Evolutionary conservation across 1,139 yeast genomes (phyloP).

Genomic region (Scheffersomyces stambukii): DNA sequence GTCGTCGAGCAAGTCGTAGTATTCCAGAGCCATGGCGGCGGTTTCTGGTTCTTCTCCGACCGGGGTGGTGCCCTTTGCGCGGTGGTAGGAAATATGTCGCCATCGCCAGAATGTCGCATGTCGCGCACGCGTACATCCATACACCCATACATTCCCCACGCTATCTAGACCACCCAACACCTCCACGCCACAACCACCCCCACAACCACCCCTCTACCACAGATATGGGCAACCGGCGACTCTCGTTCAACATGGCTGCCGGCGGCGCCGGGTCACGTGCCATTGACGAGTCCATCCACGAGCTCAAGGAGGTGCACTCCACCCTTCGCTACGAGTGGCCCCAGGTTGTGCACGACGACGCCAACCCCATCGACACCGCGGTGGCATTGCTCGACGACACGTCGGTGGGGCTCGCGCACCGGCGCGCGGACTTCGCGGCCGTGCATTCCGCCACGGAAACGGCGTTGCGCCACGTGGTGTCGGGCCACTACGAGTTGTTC

Average conservation of each 20-base stretch:
- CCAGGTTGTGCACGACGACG: slow-evolving; percentile 28
- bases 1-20: no score
- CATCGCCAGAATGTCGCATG: no score
- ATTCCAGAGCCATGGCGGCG: no score
- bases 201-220: slow-evolving; percentile 2
- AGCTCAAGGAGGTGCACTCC: slow-evolving; percentile 34
- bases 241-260: slow-evolving; percentile 9
- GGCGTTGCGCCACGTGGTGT: slow-evolving; percentile 67
- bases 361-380: slow-evolving; percentile 84
- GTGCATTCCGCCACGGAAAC: slow-evolving; percentile 52
- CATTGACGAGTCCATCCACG: slow-evolving; percentile 28
- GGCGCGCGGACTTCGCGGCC: slow-evolving; percentile 53
- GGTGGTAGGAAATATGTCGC: no score
- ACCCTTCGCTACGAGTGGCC: slow-evolving; percentile 46
- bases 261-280: slow-evolving; percentile 5
- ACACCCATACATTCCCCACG: no score
- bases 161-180: slow-evolving; percentile 3
- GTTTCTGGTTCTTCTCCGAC: no score
- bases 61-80: no score
- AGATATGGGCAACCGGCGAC: slow-evolving; percentile 8
- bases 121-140: no score
- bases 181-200: slow-evolving; percentile 1
- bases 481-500: slow-evolving; percentile 80
- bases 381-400: slow-evolving; percentile 77
- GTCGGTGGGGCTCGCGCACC: slow-evolving; percentile 82